phyloP scores from a whole-genome alignment of 2,329 filamentous ascomycete species.

The Curvularia spicifera region DNA sequence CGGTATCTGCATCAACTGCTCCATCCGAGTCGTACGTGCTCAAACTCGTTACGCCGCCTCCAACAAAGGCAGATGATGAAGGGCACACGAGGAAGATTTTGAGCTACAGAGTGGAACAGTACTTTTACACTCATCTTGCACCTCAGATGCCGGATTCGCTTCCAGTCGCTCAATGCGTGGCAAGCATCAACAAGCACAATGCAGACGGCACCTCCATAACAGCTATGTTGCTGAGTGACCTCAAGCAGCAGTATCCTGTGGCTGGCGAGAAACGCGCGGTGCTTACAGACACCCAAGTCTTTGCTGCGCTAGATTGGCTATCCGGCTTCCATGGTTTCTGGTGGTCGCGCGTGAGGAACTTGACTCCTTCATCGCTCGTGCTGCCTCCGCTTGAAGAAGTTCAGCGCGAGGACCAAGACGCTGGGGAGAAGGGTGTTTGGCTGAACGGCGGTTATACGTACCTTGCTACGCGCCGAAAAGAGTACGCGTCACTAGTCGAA shows the following conservation, averaged over 20 bases:
- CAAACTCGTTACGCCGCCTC: conserved; percentile 66
- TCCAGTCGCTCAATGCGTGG: conserved; percentile 60
- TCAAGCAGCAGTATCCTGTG: conserved; percentile 61
- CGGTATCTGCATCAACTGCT: conserved; percentile 9
- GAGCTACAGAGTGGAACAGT: conserved; percentile 71
- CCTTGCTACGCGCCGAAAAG: conserved; percentile 65
- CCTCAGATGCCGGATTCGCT: conserved; percentile 55
- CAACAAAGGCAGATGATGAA: conserved; percentile 55
- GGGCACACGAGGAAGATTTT: conserved; percentile 70
- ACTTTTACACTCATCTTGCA: conserved; percentile 66
- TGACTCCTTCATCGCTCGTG: conserved; percentile 51
- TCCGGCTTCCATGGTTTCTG: conserved; percentile 66
- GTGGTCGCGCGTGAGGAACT: conserved; percentile 47
- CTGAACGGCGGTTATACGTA: conserved; percentile 73
- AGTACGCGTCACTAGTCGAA: conserved; percentile 58
- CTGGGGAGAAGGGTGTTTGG: conserved; percentile 55
- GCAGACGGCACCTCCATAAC: conserved; percentile 49
- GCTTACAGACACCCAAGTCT: conserved; percentile 57
- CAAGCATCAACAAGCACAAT: conserved; percentile 52
- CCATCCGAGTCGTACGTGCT: conserved; percentile 56
- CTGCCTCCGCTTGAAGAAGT: conserved; percentile 64
- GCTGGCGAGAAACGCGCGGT: conserved; percentile 61
- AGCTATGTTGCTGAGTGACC: conserved; percentile 65
- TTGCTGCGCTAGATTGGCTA: conserved; percentile 67
- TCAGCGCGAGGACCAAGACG: conserved; percentile 35